These are phyloP conservation scores for Candida chilensis DNA, from an alignment of 805 yeast species.

Conservation along the genomic window DNA sequence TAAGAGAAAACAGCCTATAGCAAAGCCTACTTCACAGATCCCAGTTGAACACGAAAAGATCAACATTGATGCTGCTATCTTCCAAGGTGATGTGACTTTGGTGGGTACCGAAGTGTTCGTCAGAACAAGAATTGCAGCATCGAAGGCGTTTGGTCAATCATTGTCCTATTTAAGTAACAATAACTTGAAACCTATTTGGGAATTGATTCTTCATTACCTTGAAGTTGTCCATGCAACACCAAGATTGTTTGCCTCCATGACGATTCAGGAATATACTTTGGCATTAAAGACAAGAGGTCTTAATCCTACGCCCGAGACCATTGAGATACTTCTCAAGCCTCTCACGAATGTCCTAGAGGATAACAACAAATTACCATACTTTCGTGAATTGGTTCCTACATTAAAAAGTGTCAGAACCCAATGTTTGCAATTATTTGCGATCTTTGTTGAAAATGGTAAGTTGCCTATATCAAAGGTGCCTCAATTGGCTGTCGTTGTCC, in stretches of 20 bases:
- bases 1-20: constrained; percentile 29
- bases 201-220: constrained; percentile 28
- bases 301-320: constrained; percentile 7
- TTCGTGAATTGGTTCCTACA: constrained; percentile 81
- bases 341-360: constrained; percentile 27
- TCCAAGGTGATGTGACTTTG: constrained; percentile 82
- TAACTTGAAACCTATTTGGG: constrained; percentile 27
- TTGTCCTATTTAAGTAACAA: constrained; percentile 39
- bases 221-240: constrained; percentile 72
- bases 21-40: constrained; percentile 18
- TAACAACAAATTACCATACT: constrained; percentile 41
- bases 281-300: constrained; percentile 10
- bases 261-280: constrained; percentile 60
- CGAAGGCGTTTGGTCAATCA: constrained; percentile 65
- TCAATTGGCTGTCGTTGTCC: constrained; percentile 78
- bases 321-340: constrained; percentile 12
- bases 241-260: constrained; percentile 56
- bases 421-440: constrained; percentile 72
- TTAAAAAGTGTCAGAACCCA: constrained; percentile 80
- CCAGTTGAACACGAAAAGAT: constrained; percentile 54
- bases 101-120: constrained; percentile 71
- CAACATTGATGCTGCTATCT: constrained; percentile 89
- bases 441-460: constrained; percentile 72
- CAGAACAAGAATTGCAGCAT: constrained; percentile 66
- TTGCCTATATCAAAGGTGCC: constrained; percentile 67